Evolutionary conservation across 2,329 filamentous ascomycete genomes (phyloP).

Genomic region (Cladosporium halotolerans): DNA sequence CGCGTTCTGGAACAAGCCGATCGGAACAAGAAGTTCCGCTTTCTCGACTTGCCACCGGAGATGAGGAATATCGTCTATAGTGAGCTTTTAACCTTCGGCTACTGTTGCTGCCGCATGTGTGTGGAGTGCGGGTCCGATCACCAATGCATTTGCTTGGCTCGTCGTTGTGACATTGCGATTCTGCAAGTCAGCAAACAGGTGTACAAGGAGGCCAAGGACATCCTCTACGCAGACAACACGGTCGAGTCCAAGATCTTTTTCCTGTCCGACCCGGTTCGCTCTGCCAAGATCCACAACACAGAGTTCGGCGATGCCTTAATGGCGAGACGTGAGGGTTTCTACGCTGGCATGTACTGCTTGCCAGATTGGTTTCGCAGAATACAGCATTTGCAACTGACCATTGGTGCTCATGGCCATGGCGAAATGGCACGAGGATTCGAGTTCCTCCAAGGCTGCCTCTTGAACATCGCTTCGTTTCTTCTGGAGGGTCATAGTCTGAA

Average conservation of each 20-base stretch:
- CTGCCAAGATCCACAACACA: too few relatives aligned
- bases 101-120: background rate
- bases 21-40: slow-evolving; percentile 12
- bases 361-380: background rate
- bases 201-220: slow-evolving; percentile 19
- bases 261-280: too few relatives aligned
- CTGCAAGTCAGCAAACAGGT: slow-evolving; percentile 16
- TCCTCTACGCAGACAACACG: slow-evolving; percentile 21
- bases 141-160: background rate
- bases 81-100: slow-evolving; percentile 14
- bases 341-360: background rate
- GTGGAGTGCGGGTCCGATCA: too few relatives aligned
- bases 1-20: slow-evolving; percentile 13
- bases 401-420: background rate
- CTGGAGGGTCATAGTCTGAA: slow-evolving; percentile 14
- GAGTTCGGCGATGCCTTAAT: too few relatives aligned
- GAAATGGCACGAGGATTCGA: background rate
- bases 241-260: slow-evolving; percentile 12
- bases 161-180: slow-evolving; percentile 9
- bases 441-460: slow-evolving; percentile 2
- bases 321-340: background rate
- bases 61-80: slow-evolving; percentile 20
- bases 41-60: slow-evolving; percentile 22
- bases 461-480: slow-evolving; percentile 14
- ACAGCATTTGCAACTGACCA: background rate